These are phyloP conservation scores for Globisporangium barbulae DNA, from an alignment of 352 stramenopile genomes.

Conservation along the genomic window DNA sequence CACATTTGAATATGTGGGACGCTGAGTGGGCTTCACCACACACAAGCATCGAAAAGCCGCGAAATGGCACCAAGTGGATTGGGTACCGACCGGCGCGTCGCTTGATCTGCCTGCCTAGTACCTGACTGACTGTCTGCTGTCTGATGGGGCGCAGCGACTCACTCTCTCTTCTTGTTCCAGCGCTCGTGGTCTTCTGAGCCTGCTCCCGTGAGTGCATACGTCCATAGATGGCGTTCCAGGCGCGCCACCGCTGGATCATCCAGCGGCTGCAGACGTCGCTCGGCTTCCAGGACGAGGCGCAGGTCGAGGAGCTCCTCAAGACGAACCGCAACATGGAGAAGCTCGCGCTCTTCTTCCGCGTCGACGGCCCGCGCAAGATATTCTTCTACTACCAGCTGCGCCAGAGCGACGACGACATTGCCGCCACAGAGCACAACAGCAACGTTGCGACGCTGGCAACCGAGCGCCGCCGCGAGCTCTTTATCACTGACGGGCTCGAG, in stretches of 20 bases:
- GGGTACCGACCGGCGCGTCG: too few relatives aligned
- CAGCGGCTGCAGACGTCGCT: conserved; percentile 73
- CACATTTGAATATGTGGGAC: too few relatives aligned
- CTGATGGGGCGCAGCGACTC: not conserved
- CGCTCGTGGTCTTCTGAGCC: not conserved
- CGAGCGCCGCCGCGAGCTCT: conserved; percentile 54
- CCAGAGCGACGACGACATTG: conserved; percentile 10
- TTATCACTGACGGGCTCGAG: conserved; percentile 76
- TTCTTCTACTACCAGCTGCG: conserved; percentile 80
- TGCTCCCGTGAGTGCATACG: not conserved
- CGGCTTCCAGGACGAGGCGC: conserved; percentile 67
- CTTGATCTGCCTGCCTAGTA: not conserved
- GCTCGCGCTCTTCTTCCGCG: conserved; percentile 67
- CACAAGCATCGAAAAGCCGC: too few relatives aligned
- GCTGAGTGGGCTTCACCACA: too few relatives aligned
- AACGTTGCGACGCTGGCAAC: conserved; percentile 8
- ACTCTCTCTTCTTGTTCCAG: not conserved
- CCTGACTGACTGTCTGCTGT: not conserved
- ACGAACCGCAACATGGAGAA: conserved; percentile 79
- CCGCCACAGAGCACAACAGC: conserved; percentile 2
- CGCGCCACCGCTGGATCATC: conserved; percentile 81
- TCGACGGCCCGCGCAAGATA: conserved; percentile 60
- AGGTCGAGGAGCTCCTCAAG: conserved; percentile 79
- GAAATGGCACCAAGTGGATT: too few relatives aligned
- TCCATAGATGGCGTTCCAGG: conserved; percentile 74